phyloP scores from a whole-genome alignment of 164 flowering plant species.

The Nymphaea thermarum region DNA sequence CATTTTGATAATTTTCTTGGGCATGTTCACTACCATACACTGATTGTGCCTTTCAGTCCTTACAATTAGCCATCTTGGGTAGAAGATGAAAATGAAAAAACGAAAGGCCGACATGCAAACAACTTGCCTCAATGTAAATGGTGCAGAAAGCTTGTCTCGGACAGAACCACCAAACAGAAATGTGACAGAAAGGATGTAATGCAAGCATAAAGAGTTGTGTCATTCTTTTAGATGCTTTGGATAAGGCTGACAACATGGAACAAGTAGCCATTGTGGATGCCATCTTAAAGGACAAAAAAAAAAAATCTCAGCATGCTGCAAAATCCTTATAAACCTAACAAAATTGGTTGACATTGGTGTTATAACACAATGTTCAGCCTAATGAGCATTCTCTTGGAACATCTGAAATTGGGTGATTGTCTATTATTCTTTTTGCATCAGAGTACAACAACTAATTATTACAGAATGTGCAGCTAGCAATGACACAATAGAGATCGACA shows the following conservation, averaged over 20 bases:
- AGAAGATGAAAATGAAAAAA: not conserved
- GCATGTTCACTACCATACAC: not conserved
- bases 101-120: not conserved
- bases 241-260: slow-evolving; percentile 77
- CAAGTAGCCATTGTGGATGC: slow-evolving; percentile 91
- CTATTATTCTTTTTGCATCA: too few relatives aligned
- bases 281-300: slow-evolving; percentile 72
- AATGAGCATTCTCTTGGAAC: too few relatives aligned
- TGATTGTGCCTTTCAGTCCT: not conserved
- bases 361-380: too few relatives aligned
- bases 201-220: slow-evolving; percentile 64
- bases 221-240: slow-evolving; percentile 68
- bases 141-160: slow-evolving; percentile 44
- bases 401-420: too few relatives aligned
- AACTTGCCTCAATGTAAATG: slow-evolving; percentile 56
- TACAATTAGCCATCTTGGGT: not conserved
- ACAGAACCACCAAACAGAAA: slow-evolving; percentile 24
- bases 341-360: too few relatives aligned
- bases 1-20: not conserved
- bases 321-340: slow-evolving; percentile 18
- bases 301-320: slow-evolving; percentile 74
- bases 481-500: too few relatives aligned
- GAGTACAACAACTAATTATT: too few relatives aligned
- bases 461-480: too few relatives aligned
- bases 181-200: slow-evolving; percentile 50